Base-by-base conservation (phyloP, 73 alveolate species). In the Uronychia binucleata region DNA sequence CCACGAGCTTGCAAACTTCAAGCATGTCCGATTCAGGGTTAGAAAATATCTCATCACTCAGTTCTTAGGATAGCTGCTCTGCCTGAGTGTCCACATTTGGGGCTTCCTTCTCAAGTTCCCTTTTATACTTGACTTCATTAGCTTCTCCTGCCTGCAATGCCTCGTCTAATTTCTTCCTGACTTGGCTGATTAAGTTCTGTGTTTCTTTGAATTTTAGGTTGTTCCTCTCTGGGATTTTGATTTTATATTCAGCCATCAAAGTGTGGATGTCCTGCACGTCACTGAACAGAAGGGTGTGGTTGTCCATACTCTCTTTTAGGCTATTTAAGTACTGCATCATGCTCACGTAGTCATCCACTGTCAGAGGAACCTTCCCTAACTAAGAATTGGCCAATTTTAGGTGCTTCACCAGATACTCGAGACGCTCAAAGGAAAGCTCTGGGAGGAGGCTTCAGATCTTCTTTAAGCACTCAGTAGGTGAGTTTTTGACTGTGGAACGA, bases 101-200 rank as follows among this genome's bases (percentile, higher is more conserved):
- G 26, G 74, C 30, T 1, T 60, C 82, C 30, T 60, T 74, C 26
- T 82, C 89, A 35, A 96, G 91, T 76, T 94, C 94, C 76, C 89
- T 92, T 76, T 94, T 94, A 77, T 91, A 96, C 74, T 86, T 90
- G 46, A 86, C 81, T 80, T 93, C 93, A 87, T 94, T 90, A 28
- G 90, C 90, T 90, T 96, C 98, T 29, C 93, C 96, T 26, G 93
- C 80, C 28, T 94, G 97, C 67, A 89, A 74, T 0, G 95, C 96
- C 86, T 95, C 97, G 33, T 91, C 95, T 31, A 96, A 83, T 59
- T 87, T 92, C 77, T 76, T 86, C 74, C 97, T 93, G 1, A 96
- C 86, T 19, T 86, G 31, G 33, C 81, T 89, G 14, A 96, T 59
- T 30, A 83, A 77, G 34, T 87, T n/a, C 27, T 81, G 67, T 25